phyloP scores from a whole-genome alignment of 2,329 filamentous ascomycete species.

The Podosphaera aphanis region DNA sequence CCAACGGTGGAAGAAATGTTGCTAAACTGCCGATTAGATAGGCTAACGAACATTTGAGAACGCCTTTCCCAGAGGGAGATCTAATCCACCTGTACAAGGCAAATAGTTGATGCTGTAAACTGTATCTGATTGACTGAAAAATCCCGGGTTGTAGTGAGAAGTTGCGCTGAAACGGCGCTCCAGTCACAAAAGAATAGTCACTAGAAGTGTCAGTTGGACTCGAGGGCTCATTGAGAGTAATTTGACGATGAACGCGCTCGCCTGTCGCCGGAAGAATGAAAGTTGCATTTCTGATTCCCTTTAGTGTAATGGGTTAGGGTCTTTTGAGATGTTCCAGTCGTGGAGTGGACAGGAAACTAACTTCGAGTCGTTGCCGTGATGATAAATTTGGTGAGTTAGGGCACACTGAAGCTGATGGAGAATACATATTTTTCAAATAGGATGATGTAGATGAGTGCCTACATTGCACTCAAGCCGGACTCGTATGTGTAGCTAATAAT shows the following conservation, averaged over 20 bases:
- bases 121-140: conserved; percentile 14
- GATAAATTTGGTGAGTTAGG: conserved; percentile 9
- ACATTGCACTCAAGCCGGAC: background rate
- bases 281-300: conserved; percentile 60
- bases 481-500: background rate
- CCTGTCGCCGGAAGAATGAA: conserved; percentile 73
- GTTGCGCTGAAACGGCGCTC: conserved; percentile 5
- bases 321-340: background rate
- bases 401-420: conserved; percentile 11
- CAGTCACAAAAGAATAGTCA: conserved; percentile 2
- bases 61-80: conserved; percentile 53
- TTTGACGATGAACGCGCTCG: conserved; percentile 57
- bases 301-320: conserved; percentile 2
- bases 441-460: background rate
- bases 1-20: conserved; percentile 56
- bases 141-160: conserved; percentile 14
- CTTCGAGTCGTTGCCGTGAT: conserved; percentile 10
- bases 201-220: conserved; percentile 8
- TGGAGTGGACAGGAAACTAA: conserved; percentile 5
- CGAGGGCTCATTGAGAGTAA: conserved; percentile 43
- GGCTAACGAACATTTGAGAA: conserved; percentile 77
- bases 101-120: conserved; percentile 6
- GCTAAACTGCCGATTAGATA: conserved; percentile 71
- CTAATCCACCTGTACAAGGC: conserved; percentile 34
- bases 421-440: conserved; percentile 14